Evolutionary conservation across 768 basidiomycete genomes (phyloP).

Genomic region (Auricularia cornea): DNA sequence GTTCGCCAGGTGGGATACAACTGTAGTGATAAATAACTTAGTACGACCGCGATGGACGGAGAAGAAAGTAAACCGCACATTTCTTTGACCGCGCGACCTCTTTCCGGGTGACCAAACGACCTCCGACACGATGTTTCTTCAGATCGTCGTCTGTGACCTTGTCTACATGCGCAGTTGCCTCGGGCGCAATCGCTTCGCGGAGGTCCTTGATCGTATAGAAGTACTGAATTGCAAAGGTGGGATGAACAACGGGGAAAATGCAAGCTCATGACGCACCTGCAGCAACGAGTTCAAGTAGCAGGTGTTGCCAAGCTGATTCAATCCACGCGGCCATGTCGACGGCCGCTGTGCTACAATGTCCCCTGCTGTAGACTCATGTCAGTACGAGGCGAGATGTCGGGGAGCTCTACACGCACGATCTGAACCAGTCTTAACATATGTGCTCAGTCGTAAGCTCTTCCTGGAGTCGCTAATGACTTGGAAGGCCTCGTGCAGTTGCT

Average conservation of each 20-base stretch:
- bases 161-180: constrained; percentile 49
- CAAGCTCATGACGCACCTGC: constrained; percentile 38
- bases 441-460: constrained; percentile 61
- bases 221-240: constrained; percentile 43
- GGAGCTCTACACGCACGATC: constrained; percentile 53
- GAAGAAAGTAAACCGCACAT: constrained; percentile 22
- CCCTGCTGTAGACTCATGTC: constrained; percentile 41
- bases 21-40: constrained; percentile 31
- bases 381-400: not conserved
- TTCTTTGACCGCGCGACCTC: constrained; percentile 80
- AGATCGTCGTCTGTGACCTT: constrained; percentile 75
- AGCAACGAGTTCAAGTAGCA: constrained; percentile 79
- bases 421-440: constrained; percentile 53
- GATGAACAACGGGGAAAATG: not conserved
- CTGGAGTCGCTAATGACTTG: constrained; percentile 64
- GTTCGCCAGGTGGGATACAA: constrained; percentile 69
- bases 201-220: constrained; percentile 94
- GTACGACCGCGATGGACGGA: too few species aligned
- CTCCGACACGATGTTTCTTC: constrained; percentile 79
- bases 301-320: constrained; percentile 84
- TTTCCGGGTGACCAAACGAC: constrained; percentile 67
- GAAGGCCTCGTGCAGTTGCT: constrained; percentile 68
- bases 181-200: constrained; percentile 59
- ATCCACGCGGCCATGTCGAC: constrained; percentile 70
- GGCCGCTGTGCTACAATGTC: constrained; percentile 45